Percentiles rank a stretch among this genome's conserved stretches.
Conservation (phyloP, 805 yeast genomes). For the Scheffersomyces coipomensis region DNA sequence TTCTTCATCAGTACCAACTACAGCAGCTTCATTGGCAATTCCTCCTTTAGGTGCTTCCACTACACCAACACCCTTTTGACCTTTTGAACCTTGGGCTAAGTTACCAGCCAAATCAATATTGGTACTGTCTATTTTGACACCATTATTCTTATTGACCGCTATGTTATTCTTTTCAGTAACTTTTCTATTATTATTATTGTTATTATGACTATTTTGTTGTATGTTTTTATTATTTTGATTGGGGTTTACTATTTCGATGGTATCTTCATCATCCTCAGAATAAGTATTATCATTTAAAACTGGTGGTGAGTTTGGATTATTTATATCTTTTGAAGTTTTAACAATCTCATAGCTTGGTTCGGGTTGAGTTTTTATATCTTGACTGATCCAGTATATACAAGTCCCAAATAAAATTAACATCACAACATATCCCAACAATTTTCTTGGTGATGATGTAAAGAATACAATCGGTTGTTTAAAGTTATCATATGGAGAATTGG, state of each 20-base stretch:
- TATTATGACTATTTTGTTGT: background rate
- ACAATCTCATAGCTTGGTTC: slow-evolving; percentile 28
- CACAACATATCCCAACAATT: slow-evolving; percentile 35
- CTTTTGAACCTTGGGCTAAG: slow-evolving; percentile 37
- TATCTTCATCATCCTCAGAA: no score
- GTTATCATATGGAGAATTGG: slow-evolving; percentile 33
- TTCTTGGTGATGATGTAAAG: slow-evolving; percentile 37
- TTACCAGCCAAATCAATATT: slow-evolving; percentile 38
- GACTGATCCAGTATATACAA: slow-evolving; percentile 34
- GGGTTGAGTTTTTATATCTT: slow-evolving; percentile 28
- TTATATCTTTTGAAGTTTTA: slow-evolving; percentile 5
- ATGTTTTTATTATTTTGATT: background rate
- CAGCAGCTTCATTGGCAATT: slow-evolving; percentile 43
- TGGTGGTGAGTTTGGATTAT: background rate
- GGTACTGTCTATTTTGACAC: slow-evolving; percentile 31
- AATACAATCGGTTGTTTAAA: slow-evolving; percentile 24
- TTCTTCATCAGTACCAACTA: slow-evolving; percentile 42
- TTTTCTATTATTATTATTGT: slow-evolving; percentile 5
- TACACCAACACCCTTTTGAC: slow-evolving; percentile 38
- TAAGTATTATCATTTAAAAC: background rate
- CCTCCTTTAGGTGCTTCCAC: slow-evolving; percentile 48
- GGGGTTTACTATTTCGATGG: background rate
- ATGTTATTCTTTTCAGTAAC: slow-evolving; percentile 25
- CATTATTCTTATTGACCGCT: slow-evolving; percentile 18
- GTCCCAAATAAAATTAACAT: slow-evolving; percentile 34